These are phyloP conservation scores for Candolleomyces eurysporus DNA, from an alignment of 768 basidiomycete genomes.

Conservation along the genomic window DNA sequence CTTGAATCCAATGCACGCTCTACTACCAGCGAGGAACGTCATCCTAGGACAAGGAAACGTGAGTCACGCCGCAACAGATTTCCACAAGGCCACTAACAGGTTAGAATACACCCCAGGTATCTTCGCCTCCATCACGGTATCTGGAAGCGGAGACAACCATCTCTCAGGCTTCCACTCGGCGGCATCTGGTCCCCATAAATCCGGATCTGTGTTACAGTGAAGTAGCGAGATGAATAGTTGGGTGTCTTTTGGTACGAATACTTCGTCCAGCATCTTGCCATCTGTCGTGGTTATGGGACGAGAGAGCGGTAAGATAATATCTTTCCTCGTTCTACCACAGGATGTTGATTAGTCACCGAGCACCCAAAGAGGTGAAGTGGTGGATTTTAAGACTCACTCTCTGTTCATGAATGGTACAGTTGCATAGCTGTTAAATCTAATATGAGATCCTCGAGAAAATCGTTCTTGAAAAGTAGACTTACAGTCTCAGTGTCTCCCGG, in stretches of 20 bases:
- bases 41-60: neutral
- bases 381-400: conserved; percentile 12
- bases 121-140: conserved; percentile 28
- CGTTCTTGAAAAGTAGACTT: conserved; percentile 11
- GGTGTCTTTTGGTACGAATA: conserved; percentile 38
- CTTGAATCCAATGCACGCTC: conserved; percentile 10
- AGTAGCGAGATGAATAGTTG: conserved; percentile 23
- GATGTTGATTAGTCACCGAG: neutral
- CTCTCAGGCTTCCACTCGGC: conserved; percentile 49
- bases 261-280: conserved; percentile 24
- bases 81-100: conserved; percentile 21
- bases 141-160: conserved; percentile 35
- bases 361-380: neutral
- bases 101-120: conserved; percentile 45
- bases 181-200: conserved; percentile 48
- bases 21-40: conserved; percentile 5
- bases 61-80: too few species aligned
- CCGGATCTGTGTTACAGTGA: conserved; percentile 37
- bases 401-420: conserved; percentile 20
- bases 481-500: conserved; percentile 36
- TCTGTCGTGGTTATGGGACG: conserved; percentile 21
- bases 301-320: conserved; percentile 21
- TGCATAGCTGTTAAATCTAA: conserved; percentile 12
- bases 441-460: neutral
- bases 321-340: conserved; percentile 17